Conservation (phyloP, 1,139 yeast species). For the Spencermartinsiella ligniputridi region DNA sequence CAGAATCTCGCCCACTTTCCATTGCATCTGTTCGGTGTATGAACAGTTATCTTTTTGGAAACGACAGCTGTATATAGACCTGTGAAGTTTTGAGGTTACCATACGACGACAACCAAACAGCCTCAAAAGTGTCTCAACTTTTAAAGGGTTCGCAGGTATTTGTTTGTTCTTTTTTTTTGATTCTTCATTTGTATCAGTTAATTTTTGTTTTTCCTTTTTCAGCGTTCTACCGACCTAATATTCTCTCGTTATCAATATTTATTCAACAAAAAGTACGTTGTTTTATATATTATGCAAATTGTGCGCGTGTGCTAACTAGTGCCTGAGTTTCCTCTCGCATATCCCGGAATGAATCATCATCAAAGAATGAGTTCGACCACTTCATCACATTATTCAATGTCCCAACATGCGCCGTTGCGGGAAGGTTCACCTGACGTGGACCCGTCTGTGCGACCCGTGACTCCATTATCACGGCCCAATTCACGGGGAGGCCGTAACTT, state of each 20-base stretch:
- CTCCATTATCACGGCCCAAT: slow-evolving; percentile 7
- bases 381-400: slow-evolving; percentile 1
- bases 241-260: slow-evolving; percentile 3
- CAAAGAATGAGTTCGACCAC: slow-evolving; percentile 1
- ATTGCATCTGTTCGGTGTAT: no score
- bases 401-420: not conserved
- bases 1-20: no score
- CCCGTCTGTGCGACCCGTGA: slow-evolving; percentile 1
- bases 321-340: not conserved
- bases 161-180: not conserved
- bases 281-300: not conserved
- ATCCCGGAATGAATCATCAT: not conserved
- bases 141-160: no score
- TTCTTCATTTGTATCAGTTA: not conserved
- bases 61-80: no score
- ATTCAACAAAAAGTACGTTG: slow-evolving; percentile 2
- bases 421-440: not conserved
- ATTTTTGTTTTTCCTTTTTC: not conserved
- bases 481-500: slow-evolving; percentile 9
- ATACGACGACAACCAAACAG: no score
- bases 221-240: not conserved
- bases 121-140: no score
- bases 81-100: no score
- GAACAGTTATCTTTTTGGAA: no score
- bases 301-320: not conserved